phyloP scores from a whole-genome alignment of 345 rosid genomes.

The Acer campestre region DNA sequence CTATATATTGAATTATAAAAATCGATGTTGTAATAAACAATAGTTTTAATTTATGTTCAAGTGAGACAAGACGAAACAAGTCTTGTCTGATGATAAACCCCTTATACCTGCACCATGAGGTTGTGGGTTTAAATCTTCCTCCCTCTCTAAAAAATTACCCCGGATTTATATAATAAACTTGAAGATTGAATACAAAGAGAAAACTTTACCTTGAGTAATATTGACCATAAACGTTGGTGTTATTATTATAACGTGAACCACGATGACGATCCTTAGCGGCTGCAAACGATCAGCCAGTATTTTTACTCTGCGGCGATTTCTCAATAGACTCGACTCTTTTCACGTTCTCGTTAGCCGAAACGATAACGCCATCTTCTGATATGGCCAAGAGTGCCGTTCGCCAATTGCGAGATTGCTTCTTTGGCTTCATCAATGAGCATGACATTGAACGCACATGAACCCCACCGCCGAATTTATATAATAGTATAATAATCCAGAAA shows the following conservation, averaged over 20 bases:
- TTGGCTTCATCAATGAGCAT: background rate
- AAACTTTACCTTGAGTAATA: conserved; percentile 16
- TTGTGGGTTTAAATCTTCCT: too few relatives aligned
- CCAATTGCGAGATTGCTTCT: conserved; percentile 13
- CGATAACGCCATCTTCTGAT: conserved; percentile 25
- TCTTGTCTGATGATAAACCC: too few relatives aligned
- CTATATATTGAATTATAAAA: background rate
- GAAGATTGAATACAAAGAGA: background rate
- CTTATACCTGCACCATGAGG: too few relatives aligned
- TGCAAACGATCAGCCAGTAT: too few relatives aligned
- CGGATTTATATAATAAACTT: too few relatives aligned
- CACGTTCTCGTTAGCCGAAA: background rate
- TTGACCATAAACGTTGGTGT: background rate
- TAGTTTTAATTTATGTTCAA: too few relatives aligned
- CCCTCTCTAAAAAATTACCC: too few relatives aligned
- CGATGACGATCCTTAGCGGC: conserved; percentile 10
- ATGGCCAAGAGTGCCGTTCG: conserved; percentile 32
- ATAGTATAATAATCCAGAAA: too few relatives aligned
- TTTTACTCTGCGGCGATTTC: conserved; percentile 11
- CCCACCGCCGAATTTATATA: background rate
- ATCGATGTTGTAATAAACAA: too few relatives aligned
- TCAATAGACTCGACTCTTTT: background rate
- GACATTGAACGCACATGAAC: too few relatives aligned
- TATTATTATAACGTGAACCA: background rate
- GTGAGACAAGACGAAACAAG: too few relatives aligned